Base-by-base conservation (phyloP, 352 stramenopile species). In the Globisporangium takayamanum region DNA sequence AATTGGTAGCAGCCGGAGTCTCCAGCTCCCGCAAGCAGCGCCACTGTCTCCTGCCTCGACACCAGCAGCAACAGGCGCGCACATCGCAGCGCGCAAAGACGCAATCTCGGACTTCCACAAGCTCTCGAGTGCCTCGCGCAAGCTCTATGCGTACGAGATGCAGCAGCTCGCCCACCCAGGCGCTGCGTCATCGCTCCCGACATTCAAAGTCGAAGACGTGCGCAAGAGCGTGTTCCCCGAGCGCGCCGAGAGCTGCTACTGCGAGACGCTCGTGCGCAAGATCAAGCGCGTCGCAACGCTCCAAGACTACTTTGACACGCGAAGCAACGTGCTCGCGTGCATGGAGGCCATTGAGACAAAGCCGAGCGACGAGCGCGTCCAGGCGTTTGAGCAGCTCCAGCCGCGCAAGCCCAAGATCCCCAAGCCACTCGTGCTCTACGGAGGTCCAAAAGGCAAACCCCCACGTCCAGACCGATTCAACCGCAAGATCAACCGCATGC, bases 401-500 rank as follows among this genome's bases (percentile, higher is more conserved):
- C 75, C 77, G 37, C 63, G 77, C 20, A 91, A 91, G n/a, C 78
- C 81, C 0, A 82, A 78, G 63, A 88, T 91, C 54, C 81, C 81
- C 20, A 89, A 88, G 52, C 69, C 71, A 7, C 33, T 39, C 1
- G 63, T 63, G 41, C 75, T 74, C 18, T 56, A 67, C 10, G 51
- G 73, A 15, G 79, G 45, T 45, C 25, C 41, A 26, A 59, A 77
- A 60, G 74, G 58, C 2, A 78, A 66, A n/a, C 71, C 86, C 37
- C 71, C 70, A 36, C 75, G 71, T 18, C 79, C 79, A 0, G 81
- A 87, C 28, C 75, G 80, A 36, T 87, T 94, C 57, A 89, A 87
- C 39, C 74, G 82, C n/a, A 81, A 83, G 60, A 89, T 92, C 55
- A 91, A 92, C 56, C 80, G 82, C 28, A 74, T 88, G 70, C 75